Conservation (phyloP, 75 land plant species). For the Sequoia sempervirens region DNA sequence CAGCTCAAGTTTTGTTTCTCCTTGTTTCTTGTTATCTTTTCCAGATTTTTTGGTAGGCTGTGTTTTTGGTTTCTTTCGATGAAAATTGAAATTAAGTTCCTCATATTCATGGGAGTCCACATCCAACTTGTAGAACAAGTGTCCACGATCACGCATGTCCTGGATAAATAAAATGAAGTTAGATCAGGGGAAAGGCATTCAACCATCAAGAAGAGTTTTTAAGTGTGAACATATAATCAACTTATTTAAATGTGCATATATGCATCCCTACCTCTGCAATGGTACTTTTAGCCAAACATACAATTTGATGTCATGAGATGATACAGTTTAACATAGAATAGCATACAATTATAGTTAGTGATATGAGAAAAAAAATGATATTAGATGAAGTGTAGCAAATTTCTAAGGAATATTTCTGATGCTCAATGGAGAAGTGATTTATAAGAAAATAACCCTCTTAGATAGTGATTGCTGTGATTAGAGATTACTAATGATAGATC, state of each 20-base stretch:
- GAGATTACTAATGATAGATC: background rate
- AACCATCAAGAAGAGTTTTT: background rate
- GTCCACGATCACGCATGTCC: slow-evolving; percentile 47
- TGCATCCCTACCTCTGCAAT: background rate
- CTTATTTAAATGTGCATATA: background rate
- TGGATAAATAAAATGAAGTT: slow-evolving; percentile 1
- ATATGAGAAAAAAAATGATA: background rate
- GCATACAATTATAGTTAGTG: background rate
- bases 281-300: background rate
- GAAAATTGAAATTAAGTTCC: slow-evolving; percentile 40
- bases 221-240: background rate
- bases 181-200: background rate
- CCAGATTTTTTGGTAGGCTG: slow-evolving; percentile 7
- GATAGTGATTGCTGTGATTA: background rate
- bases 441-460: background rate
- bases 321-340: background rate
- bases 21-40: background rate
- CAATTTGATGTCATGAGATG: background rate
- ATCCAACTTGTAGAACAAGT: slow-evolving; percentile 52
- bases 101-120: slow-evolving; percentile 47
- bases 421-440: background rate
- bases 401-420: background rate
- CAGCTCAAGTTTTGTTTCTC: background rate
- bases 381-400: background rate
- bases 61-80: slow-evolving; percentile 19